Conservation (phyloP, 345 rosid genomes). For the Stellera chamaejasme region DNA sequence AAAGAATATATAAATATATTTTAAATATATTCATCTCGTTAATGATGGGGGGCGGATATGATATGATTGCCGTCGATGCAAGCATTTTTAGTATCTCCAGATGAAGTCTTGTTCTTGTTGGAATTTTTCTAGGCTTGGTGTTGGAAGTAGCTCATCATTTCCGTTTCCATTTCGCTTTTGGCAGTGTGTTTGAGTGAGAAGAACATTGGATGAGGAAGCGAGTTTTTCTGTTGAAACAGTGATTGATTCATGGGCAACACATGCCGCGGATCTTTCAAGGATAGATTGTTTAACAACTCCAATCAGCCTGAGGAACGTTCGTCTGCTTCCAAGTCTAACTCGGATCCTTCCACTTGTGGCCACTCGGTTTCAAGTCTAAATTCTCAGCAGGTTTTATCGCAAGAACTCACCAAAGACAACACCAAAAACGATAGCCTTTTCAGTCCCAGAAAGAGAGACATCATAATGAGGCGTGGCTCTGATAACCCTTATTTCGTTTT, state of each 20-base stretch:
- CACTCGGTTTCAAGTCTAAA: slow-evolving; percentile 37
- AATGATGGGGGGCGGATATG: slow-evolving; percentile 2
- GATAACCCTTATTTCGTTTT: slow-evolving; percentile 68
- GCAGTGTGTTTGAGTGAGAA: slow-evolving; percentile 26
- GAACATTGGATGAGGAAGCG: slow-evolving; percentile 37
- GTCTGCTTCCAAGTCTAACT: slow-evolving; percentile 27
- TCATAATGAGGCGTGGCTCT: slow-evolving; percentile 55
- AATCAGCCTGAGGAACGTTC: slow-evolving; percentile 56
- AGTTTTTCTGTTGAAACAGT: slow-evolving; percentile 19
- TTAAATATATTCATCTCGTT: not conserved
- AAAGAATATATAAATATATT: not conserved
- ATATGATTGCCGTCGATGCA: slow-evolving; percentile 4
- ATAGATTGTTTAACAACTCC: slow-evolving; percentile 65
- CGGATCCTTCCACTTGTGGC: slow-evolving; percentile 30
- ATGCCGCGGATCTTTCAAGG: slow-evolving; percentile 93
- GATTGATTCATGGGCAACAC: slow-evolving; percentile 97
- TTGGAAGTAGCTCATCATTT: slow-evolving; percentile 3
- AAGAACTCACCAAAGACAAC: slow-evolving; percentile 28
- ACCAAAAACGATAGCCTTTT: slow-evolving; percentile 25
- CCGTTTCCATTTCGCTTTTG: slow-evolving; percentile 5
- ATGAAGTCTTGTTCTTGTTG: not conserved
- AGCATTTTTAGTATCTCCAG: slow-evolving; percentile 5
- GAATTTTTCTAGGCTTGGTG: slow-evolving; percentile 7
- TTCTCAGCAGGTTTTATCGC: slow-evolving; percentile 25
- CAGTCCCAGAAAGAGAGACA: slow-evolving; percentile 43